These are phyloP conservation scores for Glaciozyma antarctica DNA, from an alignment of 768 basidiomycete species.

Conservation along the genomic window DNA sequence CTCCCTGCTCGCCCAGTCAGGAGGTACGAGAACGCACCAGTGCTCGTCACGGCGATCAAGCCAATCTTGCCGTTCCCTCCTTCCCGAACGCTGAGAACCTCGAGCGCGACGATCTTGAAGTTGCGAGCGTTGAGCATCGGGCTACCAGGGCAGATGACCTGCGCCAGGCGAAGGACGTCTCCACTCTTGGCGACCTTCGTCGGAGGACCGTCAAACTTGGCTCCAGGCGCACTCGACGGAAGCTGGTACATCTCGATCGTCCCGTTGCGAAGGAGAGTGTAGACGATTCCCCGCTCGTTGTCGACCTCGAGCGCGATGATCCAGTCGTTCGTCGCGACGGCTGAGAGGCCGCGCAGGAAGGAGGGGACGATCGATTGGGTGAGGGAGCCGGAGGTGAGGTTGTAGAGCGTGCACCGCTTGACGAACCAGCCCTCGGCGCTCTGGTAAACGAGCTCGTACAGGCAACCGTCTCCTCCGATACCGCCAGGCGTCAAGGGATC, in stretches of 20 bases:
- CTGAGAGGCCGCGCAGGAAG: slow-evolving; percentile 24
- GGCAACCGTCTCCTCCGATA: slow-evolving; percentile 59
- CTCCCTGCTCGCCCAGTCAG: no score
- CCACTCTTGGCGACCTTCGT: slow-evolving; percentile 22
- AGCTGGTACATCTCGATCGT: slow-evolving; percentile 36
- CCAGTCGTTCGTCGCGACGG: slow-evolving; percentile 31
- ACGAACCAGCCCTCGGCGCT: slow-evolving; percentile 86
- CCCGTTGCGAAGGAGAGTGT: slow-evolving; percentile 36
- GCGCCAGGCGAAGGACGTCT: slow-evolving; percentile 44
- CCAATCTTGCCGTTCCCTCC: slow-evolving; percentile 54
- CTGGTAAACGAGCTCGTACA: slow-evolving; percentile 89
- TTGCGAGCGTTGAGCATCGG: slow-evolving; percentile 51
- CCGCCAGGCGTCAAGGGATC: slow-evolving; percentile 44
- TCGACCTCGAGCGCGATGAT: slow-evolving; percentile 37
- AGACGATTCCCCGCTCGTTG: slow-evolving; percentile 35
- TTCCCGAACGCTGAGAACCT: slow-evolving; percentile 58
- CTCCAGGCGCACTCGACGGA: slow-evolving; percentile 10
- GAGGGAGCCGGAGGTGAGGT: slow-evolving; percentile 45
- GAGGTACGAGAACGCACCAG: slow-evolving; percentile 38
- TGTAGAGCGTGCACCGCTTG: slow-evolving; percentile 71
- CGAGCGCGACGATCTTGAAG: slow-evolving; percentile 62
- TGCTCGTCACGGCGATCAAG: slow-evolving; percentile 69
- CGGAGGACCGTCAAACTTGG: slow-evolving; percentile 22
- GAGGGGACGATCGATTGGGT: slow-evolving; percentile 48
- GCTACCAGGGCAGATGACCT: slow-evolving; percentile 54